phyloP scores from a whole-genome alignment of 2,329 filamentous ascomycete genomes.

The Helminthosporium solani region DNA sequence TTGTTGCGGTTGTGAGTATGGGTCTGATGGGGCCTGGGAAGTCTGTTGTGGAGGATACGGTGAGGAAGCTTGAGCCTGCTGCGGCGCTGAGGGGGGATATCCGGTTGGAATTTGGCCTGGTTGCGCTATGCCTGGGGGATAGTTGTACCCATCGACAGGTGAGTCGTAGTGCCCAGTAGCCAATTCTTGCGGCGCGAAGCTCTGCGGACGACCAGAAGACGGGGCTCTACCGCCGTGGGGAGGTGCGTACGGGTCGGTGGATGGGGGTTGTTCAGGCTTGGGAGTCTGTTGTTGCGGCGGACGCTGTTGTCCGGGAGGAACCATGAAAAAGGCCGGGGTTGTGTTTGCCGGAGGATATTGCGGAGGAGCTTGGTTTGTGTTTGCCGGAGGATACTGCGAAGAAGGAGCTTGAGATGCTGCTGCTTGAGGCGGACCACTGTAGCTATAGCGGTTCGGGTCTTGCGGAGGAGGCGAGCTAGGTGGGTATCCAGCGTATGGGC shows the following conservation, averaged over 20 bases:
- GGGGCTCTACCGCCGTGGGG: constrained; percentile 37
- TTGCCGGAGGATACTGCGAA: constrained; percentile 42
- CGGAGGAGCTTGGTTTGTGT: too few relatives aligned
- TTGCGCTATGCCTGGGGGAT: constrained; percentile 14
- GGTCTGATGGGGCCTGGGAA: constrained; percentile 20
- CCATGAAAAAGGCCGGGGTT: constrained; percentile 44
- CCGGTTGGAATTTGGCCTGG: constrained; percentile 17
- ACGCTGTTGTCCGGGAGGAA: constrained; percentile 33
- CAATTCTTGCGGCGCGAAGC: constrained; percentile 49
- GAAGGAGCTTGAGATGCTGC: constrained; percentile 33
- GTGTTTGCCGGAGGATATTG: constrained; percentile 37
- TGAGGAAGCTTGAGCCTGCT: constrained; percentile 22
- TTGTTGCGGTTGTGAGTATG: constrained; percentile 29
- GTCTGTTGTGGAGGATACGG: constrained; percentile 29
- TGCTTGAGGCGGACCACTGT: constrained; percentile 35
- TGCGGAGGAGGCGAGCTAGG: constrained; percentile 37
- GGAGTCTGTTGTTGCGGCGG: constrained; percentile 32
- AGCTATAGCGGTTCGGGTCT: constrained; percentile 30
- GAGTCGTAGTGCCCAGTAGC: constrained; percentile 50
- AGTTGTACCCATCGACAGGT: constrained; percentile 44
- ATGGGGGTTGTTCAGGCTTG: constrained; percentile 22
- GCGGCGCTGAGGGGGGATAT: constrained; percentile 26
- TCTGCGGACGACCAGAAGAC: constrained; percentile 36
- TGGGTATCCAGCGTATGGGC: constrained; percentile 35
- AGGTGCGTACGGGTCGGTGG: constrained; percentile 42